Conservation (phyloP, 352 stramenopile genomes). For the Phytophthora multivora region DNA sequence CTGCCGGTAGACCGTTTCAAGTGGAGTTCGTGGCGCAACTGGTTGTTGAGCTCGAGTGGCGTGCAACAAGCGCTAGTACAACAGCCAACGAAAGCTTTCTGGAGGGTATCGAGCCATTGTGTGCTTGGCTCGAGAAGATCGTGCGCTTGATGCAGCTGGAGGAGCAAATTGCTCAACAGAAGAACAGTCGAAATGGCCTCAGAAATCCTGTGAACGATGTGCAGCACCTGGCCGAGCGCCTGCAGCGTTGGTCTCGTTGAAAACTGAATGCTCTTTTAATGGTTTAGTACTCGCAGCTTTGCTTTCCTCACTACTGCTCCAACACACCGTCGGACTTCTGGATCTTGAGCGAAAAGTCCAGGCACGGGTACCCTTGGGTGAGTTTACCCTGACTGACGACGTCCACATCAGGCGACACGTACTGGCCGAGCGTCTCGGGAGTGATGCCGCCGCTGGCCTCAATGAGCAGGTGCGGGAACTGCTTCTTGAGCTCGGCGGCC, state of each 20-base stretch:
- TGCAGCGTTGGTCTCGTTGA: conserved; percentile 24
- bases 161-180: conserved; percentile 26
- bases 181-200: conserved; percentile 17
- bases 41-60: conserved; percentile 61
- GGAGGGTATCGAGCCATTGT: conserved; percentile 24
- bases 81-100: conserved; percentile 37
- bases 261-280: background rate
- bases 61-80: conserved; percentile 29
- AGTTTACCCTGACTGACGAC: conserved; percentile 97
- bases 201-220: conserved; percentile 29
- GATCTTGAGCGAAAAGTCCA: conserved; percentile 99
- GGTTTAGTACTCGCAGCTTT: too few species aligned
- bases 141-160: conserved; percentile 60
- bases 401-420: conserved; percentile 95
- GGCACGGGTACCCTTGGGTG: conserved; percentile 95
- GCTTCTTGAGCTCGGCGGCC: conserved; percentile 91
- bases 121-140: conserved; percentile 60
- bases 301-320: conserved; percentile 22
- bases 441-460: conserved; percentile 99
- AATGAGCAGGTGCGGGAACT: conserved; percentile 96
- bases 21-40: conserved; percentile 55
- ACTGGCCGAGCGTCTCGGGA: conserved; percentile 92
- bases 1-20: conserved; percentile 47
- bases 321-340: conserved; percentile 79
- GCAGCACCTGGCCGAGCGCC: conserved; percentile 31